Percentiles rank a stretch among this genome's conserved stretches.
These are phyloP conservation scores for Trametes pubescens DNA, from an alignment of 1,284 basidiomycete species.

Conservation along the genomic window DNA sequence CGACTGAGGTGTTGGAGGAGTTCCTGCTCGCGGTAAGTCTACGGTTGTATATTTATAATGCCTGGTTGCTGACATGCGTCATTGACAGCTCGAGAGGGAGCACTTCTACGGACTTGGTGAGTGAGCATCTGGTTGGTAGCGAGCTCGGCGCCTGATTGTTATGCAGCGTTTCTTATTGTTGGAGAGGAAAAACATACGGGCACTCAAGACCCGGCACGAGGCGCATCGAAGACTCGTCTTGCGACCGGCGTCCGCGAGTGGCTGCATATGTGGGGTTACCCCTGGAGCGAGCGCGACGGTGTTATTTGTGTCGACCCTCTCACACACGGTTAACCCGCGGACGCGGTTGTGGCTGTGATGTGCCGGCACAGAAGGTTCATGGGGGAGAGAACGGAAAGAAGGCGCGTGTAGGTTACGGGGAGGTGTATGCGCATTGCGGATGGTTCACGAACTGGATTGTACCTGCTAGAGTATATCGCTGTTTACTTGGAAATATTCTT, in stretches of 20 bases:
- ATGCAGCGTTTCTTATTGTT: conserved; percentile 86
- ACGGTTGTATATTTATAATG: neutral
- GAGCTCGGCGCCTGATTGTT: conserved; percentile 18
- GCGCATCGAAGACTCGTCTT: conserved; percentile 83
- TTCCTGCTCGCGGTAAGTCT: conserved; percentile 85
- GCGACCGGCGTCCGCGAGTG: conserved; percentile 88
- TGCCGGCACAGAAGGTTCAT: neutral
- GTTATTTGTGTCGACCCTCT: conserved; percentile 88
- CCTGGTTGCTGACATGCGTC: neutral
- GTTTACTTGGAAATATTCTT: conserved; percentile 20
- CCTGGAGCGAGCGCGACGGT: conserved; percentile 94
- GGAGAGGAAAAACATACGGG: conserved; percentile 97
- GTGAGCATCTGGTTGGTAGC: neutral
- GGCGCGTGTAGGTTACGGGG: conserved; percentile 15
- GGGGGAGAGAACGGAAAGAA: conserved; percentile 8
- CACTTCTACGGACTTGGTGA: too few species aligned
- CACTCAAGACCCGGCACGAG: conserved; percentile 81
- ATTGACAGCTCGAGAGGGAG: conserved; percentile 76
- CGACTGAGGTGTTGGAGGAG: conserved; percentile 89
- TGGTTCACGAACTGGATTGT: conserved; percentile 16
- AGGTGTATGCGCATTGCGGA: conserved; percentile 13
- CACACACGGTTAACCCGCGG: conserved; percentile 60
- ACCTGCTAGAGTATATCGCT: conserved; percentile 24
- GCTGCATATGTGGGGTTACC: conserved; percentile 92
- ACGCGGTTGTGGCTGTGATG: conserved; percentile 14